A percentile compares a stretch with the other conserved stretches of the same genome.
phyloP scores from a whole-genome alignment of 148 eudicot species.

The Rhododendron ovatum region DNA sequence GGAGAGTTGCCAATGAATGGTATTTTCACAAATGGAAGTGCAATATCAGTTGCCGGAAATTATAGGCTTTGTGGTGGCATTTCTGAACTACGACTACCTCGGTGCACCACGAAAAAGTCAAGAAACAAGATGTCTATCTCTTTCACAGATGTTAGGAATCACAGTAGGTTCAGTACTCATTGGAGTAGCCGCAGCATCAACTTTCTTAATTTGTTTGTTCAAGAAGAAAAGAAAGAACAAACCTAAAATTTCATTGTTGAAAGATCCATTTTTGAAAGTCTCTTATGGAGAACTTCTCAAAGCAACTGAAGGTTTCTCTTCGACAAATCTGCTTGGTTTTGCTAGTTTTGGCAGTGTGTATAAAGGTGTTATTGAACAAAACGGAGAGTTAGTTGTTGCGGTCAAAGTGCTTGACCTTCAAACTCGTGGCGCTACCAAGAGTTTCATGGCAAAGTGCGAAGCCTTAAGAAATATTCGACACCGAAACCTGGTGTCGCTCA shows the following conservation, averaged over 20 bases:
- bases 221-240: not conserved
- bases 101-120: not conserved
- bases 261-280: not conserved
- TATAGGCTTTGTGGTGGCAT: conserved; percentile 12
- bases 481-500: too few relatives aligned
- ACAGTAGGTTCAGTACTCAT: not conserved
- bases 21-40: not conserved
- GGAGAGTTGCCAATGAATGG: too few relatives aligned
- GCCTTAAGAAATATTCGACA: too few relatives aligned
- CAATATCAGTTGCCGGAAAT: not conserved
- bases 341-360: not conserved
- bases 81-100: not conserved
- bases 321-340: not conserved
- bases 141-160: not conserved
- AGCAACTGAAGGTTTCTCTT: not conserved
- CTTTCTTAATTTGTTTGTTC: not conserved
- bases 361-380: not conserved
- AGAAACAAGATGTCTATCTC: not conserved
- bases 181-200: too few relatives aligned
- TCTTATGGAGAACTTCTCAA: not conserved
- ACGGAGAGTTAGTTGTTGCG: not conserved
- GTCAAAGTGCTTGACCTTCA: too few relatives aligned
- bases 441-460: too few relatives aligned
- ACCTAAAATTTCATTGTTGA: not conserved
- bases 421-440: too few relatives aligned